phyloP scores from a whole-genome alignment of 2,329 filamentous ascomycete species.

The Cladosporium sphaerospermum region DNA sequence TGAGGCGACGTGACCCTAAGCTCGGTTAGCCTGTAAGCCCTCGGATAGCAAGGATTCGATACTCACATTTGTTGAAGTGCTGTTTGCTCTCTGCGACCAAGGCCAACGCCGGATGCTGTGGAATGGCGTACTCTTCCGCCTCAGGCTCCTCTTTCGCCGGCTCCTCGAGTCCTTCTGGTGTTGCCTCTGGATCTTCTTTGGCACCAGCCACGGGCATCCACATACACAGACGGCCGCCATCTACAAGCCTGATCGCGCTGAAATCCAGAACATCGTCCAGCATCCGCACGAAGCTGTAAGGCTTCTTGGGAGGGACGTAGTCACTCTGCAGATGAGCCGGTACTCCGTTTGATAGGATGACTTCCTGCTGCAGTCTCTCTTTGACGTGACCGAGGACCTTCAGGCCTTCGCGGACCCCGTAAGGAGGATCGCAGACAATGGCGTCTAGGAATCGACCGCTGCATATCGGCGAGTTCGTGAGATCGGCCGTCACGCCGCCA shows the following conservation, averaged over 20 bases:
- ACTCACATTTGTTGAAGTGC: conserved; percentile 77
- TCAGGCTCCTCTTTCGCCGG: conserved; percentile 49
- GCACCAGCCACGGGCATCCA: conserved; percentile 90
- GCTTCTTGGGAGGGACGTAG: conserved; percentile 82
- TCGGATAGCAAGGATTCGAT: not conserved
- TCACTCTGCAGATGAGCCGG: conserved; percentile 61
- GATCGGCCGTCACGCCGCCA: conserved; percentile 75
- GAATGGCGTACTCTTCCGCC: conserved; percentile 60
- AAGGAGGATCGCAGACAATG: conserved; percentile 92
- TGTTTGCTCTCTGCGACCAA: conserved; percentile 75
- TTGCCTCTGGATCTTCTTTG: conserved; percentile 14
- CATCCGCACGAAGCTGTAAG: conserved; percentile 88
- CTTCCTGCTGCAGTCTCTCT: conserved; percentile 40
- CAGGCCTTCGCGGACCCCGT: conserved; percentile 87
- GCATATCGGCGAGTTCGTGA: conserved; percentile 75
- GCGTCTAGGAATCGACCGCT: conserved; percentile 64
- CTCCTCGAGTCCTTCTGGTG: conserved; percentile 10
- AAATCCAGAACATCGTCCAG: conserved; percentile 85
- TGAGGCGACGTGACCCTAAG: conserved; percentile 75
- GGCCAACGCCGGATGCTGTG: conserved; percentile 68
- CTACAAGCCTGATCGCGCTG: conserved; percentile 67
- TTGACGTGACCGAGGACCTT: conserved; percentile 78
- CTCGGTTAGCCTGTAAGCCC: not conserved
- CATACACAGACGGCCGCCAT: conserved; percentile 74
- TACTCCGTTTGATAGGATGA: conserved; percentile 62